phyloP scores from a whole-genome alignment of 2,329 filamentous ascomycete species.

The Dryadomyces sulphureus region DNA sequence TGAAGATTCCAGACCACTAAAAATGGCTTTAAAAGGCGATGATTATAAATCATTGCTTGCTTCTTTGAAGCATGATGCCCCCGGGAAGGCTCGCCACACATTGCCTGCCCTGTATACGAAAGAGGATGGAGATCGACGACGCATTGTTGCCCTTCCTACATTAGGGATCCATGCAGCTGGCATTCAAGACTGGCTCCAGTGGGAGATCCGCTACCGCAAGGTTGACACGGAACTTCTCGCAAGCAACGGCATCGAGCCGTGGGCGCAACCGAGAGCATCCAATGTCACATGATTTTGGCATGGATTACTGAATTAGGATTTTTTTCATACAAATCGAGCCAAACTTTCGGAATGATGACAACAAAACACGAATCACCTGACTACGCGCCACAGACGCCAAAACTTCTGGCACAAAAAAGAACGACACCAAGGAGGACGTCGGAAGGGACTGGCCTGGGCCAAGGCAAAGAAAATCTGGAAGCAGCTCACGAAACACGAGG shows the following conservation, averaged over 20 bases:
- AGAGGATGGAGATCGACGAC: slow-evolving; percentile 15
- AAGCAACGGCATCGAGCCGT: slow-evolving; percentile 1
- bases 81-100: slow-evolving; percentile 39
- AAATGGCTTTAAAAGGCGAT: slow-evolving; percentile 21
- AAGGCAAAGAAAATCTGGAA: too few species aligned
- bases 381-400: too few species aligned
- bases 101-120: slow-evolving; percentile 38
- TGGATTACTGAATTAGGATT: not conserved
- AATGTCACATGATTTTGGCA: not conserved
- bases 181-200: slow-evolving; percentile 32
- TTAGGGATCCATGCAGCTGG: slow-evolving; percentile 32
- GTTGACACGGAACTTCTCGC: slow-evolving; percentile 27
- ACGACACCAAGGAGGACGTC: too few species aligned
- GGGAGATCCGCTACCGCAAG: slow-evolving; percentile 34
- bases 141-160: slow-evolving; percentile 36
- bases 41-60: slow-evolving; percentile 18
- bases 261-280: not conserved
- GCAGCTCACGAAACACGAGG: too few species aligned
- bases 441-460: too few species aligned
- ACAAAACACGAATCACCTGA: too few species aligned
- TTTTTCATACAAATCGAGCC: not conserved
- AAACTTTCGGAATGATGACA: too few species aligned
- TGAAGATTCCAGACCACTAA: slow-evolving; percentile 31
- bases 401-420: too few species aligned
- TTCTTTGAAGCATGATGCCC: slow-evolving; percentile 33